These are phyloP conservation scores for Ulota crispa DNA, from an alignment of 225 moss, liverwort and hornwort genomes.

Conservation along the genomic window DNA sequence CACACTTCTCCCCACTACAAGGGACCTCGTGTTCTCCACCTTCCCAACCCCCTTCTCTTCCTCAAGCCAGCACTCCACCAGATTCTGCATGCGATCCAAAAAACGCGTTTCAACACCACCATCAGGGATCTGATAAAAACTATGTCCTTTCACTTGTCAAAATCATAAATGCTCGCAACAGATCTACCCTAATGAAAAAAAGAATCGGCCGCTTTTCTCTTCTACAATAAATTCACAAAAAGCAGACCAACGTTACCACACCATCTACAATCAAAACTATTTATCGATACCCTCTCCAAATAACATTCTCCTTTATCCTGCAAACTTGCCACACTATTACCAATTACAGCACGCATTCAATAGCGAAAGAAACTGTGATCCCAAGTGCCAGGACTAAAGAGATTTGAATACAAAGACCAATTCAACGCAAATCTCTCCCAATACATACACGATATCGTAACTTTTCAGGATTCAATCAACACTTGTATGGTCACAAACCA, in stretches of 20 bases:
- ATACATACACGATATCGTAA: background rate
- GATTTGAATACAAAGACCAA: background rate
- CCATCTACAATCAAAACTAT: background rate
- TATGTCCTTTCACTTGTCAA: background rate
- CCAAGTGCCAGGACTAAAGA: background rate
- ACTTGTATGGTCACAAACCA: background rate
- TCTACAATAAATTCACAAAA: background rate
- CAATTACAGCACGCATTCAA: too few species aligned
- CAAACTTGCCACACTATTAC: background rate
- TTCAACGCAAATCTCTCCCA: background rate
- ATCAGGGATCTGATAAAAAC: background rate
- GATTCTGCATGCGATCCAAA: constrained; percentile 20
- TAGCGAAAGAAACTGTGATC: background rate
- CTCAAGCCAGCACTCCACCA: background rate
- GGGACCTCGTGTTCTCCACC: constrained; percentile 23
- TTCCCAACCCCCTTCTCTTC: constrained; percentile 5
- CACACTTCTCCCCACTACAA: constrained; percentile 18
- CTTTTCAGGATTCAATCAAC: background rate
- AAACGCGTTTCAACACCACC: background rate
- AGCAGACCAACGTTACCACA: background rate
- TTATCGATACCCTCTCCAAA: background rate
- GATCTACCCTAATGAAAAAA: background rate
- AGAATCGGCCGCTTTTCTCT: background rate
- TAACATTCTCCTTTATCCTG: background rate
- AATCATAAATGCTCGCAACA: background rate